Percentiles rank a stretch among this genome's conserved stretches.
Conservation (phyloP, 768 basidiomycete species). For the Tremella yokohamensis region DNA sequence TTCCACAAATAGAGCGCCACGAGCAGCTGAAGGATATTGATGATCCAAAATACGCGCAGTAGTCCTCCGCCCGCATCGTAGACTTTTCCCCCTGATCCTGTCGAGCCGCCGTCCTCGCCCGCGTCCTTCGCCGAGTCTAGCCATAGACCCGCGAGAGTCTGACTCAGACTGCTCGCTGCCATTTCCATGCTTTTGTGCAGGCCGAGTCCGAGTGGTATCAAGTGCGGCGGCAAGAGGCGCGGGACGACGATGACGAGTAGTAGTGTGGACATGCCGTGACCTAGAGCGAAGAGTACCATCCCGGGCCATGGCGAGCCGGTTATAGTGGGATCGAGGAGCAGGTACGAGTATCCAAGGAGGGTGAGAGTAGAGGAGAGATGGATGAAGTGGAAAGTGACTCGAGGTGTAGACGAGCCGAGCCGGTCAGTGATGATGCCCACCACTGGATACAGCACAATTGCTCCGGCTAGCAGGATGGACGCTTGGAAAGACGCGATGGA, state of each 20-base stretch:
- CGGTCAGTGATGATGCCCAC: conserved; percentile 23
- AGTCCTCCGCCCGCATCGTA: conserved; percentile 10
- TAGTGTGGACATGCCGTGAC: conserved; percentile 32
- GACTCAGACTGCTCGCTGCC: conserved; percentile 18
- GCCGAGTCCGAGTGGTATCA: conserved; percentile 29
- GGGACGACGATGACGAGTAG: conserved; percentile 36
- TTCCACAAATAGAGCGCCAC: conserved; percentile 14
- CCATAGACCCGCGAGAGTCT: conserved; percentile 28
- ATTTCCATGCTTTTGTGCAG: conserved; percentile 35
- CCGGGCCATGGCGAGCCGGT: conserved; percentile 23
- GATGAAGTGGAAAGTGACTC: conserved; percentile 20
- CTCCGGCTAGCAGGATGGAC: conserved; percentile 35
- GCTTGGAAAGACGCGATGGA: conserved; percentile 19
- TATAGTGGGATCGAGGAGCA: conserved; percentile 14
- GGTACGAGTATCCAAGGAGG: conserved; percentile 22
- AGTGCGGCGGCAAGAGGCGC: conserved; percentile 17
- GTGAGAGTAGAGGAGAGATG: conserved; percentile 26
- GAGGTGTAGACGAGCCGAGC: conserved; percentile 12
- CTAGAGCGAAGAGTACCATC: conserved; percentile 24
- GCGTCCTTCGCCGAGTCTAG: conserved; percentile 15
- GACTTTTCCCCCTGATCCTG: no score
- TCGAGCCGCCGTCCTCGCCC: background rate
- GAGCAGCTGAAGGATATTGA: conserved; percentile 26
- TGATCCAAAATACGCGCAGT: conserved; percentile 18
- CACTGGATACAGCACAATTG: conserved; percentile 29